These are phyloP conservation scores for Globisporangium polare DNA, from an alignment of 352 stramenopile species.

Conservation along the genomic window DNA sequence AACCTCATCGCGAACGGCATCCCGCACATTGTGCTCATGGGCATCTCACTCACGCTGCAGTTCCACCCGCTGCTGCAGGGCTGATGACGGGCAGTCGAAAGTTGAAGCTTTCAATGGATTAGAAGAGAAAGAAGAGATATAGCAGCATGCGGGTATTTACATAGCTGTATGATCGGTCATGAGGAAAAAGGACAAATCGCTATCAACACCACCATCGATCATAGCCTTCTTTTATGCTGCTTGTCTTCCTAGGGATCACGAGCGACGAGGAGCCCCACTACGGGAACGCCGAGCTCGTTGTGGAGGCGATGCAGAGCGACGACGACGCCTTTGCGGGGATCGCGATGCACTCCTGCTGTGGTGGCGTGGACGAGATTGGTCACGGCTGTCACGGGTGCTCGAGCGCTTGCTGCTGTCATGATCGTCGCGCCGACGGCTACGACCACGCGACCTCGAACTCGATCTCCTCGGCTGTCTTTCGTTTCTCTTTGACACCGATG, in stretches of 20 bases:
- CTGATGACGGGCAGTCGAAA: not conserved
- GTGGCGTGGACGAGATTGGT: not conserved
- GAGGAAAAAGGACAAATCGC: not conserved
- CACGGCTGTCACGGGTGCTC: not conserved
- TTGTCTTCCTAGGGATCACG: not conserved
- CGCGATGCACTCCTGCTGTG: not conserved
- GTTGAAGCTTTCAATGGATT: not conserved
- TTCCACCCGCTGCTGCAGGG: constrained; percentile 41
- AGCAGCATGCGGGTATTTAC: not conserved
- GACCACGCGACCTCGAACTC: not conserved
- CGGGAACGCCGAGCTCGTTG: not conserved
- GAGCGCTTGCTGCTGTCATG: not conserved
- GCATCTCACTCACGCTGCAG: constrained; percentile 49
- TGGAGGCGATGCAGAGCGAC: not conserved
- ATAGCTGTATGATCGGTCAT: not conserved
- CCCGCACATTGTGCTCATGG: constrained; percentile 64
- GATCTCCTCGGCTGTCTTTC: not conserved
- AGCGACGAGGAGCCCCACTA: not conserved
- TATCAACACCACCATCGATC: not conserved
- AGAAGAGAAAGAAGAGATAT: not conserved
- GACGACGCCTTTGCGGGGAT: not conserved
- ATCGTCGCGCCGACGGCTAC: not conserved
- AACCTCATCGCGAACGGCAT: constrained; percentile 71
- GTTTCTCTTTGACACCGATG: not conserved
- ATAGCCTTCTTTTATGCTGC: not conserved